Percentiles rank a stretch among this genome's conserved stretches.
Evolutionary conservation across 2,329 filamentous ascomycete genomes (phyloP).

Genomic region (Xylaria sp.): DNA sequence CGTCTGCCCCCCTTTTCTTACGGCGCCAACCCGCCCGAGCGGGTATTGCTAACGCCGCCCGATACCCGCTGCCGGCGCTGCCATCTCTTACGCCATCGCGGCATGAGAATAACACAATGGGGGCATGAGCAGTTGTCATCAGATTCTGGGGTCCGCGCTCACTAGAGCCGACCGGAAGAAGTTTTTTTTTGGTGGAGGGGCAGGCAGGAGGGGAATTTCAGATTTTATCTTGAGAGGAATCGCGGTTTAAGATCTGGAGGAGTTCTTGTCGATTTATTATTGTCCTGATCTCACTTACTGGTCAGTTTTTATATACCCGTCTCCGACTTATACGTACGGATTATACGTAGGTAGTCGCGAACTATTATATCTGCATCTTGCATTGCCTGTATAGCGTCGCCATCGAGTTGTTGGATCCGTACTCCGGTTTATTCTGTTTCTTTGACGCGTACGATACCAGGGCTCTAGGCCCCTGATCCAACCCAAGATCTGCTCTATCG

Average conservation of each 20-base stretch:
- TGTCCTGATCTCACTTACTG: neutral
- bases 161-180: slow-evolving; percentile 19
- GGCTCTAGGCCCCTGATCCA: slow-evolving; percentile 12
- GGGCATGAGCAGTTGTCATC: neutral
- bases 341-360: too few species aligned
- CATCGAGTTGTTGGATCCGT: neutral
- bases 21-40: slow-evolving; percentile 18
- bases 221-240: neutral
- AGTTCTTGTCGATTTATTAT: neutral
- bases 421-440: slow-evolving; percentile 17
- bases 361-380: too few species aligned
- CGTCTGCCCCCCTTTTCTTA: slow-evolving; percentile 8
- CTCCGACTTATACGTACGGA: too few species aligned
- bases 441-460: slow-evolving; percentile 12
- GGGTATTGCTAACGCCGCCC: slow-evolving; percentile 12
- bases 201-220: neutral
- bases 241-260: neutral
- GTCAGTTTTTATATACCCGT: slow-evolving; percentile 3
- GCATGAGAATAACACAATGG: slow-evolving; percentile 25
- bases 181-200: slow-evolving; percentile 6
- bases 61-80: slow-evolving; percentile 22
- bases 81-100: slow-evolving; percentile 18
- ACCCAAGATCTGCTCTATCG: slow-evolving; percentile 14
- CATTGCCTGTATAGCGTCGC: neutral
- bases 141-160: slow-evolving; percentile 23